Percentiles rank a stretch among this genome's conserved stretches.
Evolutionary conservation across 2,329 filamentous ascomycete genomes (phyloP).

Genomic region (Colletotrichum falcatum): DNA sequence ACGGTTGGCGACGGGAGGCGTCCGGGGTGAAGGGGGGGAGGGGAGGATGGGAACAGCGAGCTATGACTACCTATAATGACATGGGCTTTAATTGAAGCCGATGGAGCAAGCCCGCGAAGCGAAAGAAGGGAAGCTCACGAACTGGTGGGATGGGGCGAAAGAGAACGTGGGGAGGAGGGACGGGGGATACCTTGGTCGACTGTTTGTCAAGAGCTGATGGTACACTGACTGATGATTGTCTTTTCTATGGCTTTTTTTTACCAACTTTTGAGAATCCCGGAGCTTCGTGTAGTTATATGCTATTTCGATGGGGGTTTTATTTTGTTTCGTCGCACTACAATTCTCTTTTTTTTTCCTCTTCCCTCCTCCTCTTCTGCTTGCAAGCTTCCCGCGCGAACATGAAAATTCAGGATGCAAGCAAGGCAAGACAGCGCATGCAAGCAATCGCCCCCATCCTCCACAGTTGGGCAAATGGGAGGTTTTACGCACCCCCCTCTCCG

Average conservation of each 20-base stretch:
- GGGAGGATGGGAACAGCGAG: not conserved
- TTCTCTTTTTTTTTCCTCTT: not conserved
- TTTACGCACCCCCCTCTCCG: not conserved
- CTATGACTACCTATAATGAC: not conserved
- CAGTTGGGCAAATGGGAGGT: slow-evolving; percentile 24
- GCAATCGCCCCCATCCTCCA: slow-evolving; percentile 9
- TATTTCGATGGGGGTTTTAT: no score
- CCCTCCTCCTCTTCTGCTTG: no score
- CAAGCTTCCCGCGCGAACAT: not conserved
- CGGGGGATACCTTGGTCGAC: not conserved
- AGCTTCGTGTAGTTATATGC: not conserved
- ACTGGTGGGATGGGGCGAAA: slow-evolving; percentile 9
- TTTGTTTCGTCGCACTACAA: not conserved
- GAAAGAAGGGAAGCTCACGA: not conserved
- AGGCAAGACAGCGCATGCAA: slow-evolving; percentile 2
- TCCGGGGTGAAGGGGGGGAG: not conserved
- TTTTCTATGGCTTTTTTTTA: no score
- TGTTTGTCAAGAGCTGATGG: not conserved
- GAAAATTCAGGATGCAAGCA: not conserved
- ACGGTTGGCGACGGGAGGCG: not conserved
- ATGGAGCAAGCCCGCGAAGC: slow-evolving; percentile 5
- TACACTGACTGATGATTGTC: no score
- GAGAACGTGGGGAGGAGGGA: not conserved
- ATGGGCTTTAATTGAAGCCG: slow-evolving; percentile 14
- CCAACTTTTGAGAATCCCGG: not conserved